These are phyloP conservation scores for Chamaecrista fasciculata DNA, from an alignment of 306 rosid species.

Conservation along the genomic window DNA sequence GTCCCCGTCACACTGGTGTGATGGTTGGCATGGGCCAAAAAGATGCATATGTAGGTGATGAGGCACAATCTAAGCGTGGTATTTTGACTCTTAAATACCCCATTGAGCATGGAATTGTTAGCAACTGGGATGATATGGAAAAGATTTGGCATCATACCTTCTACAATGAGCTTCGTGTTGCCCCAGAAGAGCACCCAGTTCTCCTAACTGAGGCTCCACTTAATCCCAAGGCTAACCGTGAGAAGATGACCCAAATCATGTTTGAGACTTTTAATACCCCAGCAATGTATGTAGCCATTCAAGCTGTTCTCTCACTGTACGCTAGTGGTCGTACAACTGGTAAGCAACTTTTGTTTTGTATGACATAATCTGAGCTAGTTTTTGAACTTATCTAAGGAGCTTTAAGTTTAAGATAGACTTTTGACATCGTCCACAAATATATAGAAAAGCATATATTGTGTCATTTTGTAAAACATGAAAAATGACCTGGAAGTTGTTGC, in stretches of 20 bases:
- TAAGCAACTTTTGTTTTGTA: constrained; percentile 32
- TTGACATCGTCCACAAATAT: neutral
- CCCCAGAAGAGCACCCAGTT: constrained; percentile 96
- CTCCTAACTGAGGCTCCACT: constrained; percentile 93
- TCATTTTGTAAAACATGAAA: neutral
- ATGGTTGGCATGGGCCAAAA: constrained; percentile 24
- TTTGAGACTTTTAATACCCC: constrained; percentile 95
- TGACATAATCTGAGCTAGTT: neutral
- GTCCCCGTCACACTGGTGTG: constrained; percentile 25
- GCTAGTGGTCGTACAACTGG: constrained; percentile 99
- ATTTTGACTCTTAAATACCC: constrained; percentile 59
- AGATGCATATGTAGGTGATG: constrained; percentile 33
- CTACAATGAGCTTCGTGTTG: constrained; percentile 94
- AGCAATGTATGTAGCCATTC: constrained; percentile 98
- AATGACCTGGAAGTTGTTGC: neutral
- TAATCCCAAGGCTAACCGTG: constrained; percentile 94
- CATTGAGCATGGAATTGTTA: constrained; percentile 70
- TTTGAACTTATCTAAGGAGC: constrained; percentile 7
- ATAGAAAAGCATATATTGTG: neutral
- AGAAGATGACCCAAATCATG: constrained; percentile 98
- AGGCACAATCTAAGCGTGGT: constrained; percentile 72
- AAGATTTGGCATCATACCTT: constrained; percentile 48
- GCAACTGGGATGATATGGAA: constrained; percentile 70
- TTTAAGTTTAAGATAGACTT: neutral
- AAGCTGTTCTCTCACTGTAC: constrained; percentile 92